A percentile compares a stretch with the other conserved stretches of the same genome.
phyloP scores from a whole-genome alignment of 1,139 yeast species.

The Torulaspora globosa region DNA sequence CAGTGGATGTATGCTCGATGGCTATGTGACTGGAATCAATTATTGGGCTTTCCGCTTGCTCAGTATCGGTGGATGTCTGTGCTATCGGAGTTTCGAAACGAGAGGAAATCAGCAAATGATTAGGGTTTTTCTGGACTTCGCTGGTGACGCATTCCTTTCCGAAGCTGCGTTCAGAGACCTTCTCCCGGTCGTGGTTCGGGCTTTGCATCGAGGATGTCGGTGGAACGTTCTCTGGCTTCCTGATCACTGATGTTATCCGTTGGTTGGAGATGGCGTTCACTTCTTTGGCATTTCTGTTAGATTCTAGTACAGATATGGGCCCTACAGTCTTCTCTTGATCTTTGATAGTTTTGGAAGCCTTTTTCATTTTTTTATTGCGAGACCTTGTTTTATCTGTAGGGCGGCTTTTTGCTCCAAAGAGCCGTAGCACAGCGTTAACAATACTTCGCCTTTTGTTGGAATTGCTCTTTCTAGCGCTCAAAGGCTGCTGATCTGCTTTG shows the following conservation, averaged over 20 bases:
- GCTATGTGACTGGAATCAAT: not conserved
- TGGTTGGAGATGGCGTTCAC: not conserved
- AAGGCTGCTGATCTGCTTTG: conserved; percentile 1
- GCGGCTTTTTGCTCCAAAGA: conserved; percentile 21
- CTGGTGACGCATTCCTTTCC: not conserved
- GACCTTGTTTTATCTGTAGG: conserved; percentile 1
- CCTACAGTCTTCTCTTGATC: not conserved
- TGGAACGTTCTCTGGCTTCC: not conserved
- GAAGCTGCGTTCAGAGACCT: not conserved
- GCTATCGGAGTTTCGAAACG: not conserved
- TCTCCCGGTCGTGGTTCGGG: not conserved
- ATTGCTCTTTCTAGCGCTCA: not conserved
- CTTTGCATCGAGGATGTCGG: not conserved
- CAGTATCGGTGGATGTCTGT: not conserved
- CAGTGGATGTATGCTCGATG: not conserved
- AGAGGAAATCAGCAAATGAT: not conserved
- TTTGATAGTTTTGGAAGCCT: conserved; percentile 2
- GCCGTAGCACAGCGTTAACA: conserved; percentile 17
- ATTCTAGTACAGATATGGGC: not conserved
- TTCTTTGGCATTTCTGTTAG: not conserved
- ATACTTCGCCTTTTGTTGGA: conserved; percentile 19
- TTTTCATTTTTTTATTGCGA: not conserved
- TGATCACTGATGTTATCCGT: conserved; percentile 5
- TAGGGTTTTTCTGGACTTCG: not conserved
- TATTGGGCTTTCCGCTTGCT: not conserved